These are phyloP conservation scores for Andalucia godoyi DNA, from an alignment of 78 protist species.

Conservation along the genomic window DNA sequence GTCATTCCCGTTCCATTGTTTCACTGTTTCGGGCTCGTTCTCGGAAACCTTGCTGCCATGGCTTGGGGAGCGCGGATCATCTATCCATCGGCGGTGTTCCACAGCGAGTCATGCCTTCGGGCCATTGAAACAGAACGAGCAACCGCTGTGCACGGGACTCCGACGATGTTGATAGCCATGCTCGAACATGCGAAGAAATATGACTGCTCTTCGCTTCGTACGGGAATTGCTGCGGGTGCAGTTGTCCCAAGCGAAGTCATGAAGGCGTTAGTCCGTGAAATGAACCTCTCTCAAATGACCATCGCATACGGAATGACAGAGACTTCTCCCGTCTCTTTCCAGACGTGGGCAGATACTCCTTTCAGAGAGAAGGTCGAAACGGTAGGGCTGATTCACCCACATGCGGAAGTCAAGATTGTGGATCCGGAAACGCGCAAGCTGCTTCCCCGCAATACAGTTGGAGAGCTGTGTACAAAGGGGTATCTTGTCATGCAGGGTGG, in stretches of 20 bases:
- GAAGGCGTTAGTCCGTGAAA: constrained; percentile 6
- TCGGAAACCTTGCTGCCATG: constrained; percentile 26
- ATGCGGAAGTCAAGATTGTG: constrained; percentile 29
- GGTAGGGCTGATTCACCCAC: constrained; percentile 41
- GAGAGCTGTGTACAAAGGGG: constrained; percentile 49
- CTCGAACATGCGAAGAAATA: constrained; percentile 6
- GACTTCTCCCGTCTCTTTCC: constrained; percentile 52
- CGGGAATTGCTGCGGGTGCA: constrained; percentile 68
- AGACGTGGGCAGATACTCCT: constrained; percentile 3
- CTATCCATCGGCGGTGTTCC: constrained; percentile 35
- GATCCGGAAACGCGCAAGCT: constrained; percentile 1
- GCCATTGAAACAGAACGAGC: constrained; percentile 31
- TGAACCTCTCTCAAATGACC: constrained; percentile 29
- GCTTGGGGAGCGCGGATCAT: constrained; percentile 17
- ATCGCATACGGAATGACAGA: constrained; percentile 70
- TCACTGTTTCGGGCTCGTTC: constrained; percentile 59
- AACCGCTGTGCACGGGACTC: constrained; percentile 59
- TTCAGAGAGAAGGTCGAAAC: background rate
- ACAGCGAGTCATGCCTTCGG: constrained; percentile 6
- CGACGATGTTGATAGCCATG: constrained; percentile 54
- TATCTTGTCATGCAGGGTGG: constrained; percentile 30
- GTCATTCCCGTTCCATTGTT: constrained; percentile 73
- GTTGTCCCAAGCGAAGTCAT: constrained; percentile 43
- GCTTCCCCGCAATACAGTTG: constrained; percentile 13
- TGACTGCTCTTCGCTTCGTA: constrained; percentile 24